Evolutionary conservation across 2,329 filamentous ascomycete species (phyloP).

Genomic region (Calonectria naviculata): DNA sequence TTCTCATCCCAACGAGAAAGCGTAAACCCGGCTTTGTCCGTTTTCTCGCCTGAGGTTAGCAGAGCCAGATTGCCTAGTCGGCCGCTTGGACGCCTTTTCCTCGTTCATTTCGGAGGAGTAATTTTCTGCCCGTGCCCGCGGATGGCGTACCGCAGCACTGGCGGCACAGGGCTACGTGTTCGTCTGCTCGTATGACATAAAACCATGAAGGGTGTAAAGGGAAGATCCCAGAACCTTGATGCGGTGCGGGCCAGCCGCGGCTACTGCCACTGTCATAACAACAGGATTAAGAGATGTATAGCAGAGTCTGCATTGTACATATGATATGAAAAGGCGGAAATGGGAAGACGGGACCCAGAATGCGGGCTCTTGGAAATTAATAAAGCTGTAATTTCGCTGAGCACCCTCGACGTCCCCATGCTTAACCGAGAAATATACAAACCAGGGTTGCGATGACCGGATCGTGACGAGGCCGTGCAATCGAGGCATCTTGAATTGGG

Average conservation of each 20-base stretch:
- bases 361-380: conserved; percentile 18
- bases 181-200: conserved; percentile 30
- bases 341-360: conserved; percentile 7
- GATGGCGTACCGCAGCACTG: conserved; percentile 27
- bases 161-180: conserved; percentile 33
- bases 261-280: not conserved
- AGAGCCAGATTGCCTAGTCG: conserved; percentile 13
- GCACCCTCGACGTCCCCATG: not conserved
- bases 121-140: conserved; percentile 33
- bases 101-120: conserved; percentile 34
- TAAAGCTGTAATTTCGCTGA: not conserved
- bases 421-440: not conserved
- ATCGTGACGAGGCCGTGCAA: not conserved
- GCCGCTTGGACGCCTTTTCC: conserved; percentile 34
- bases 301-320: not conserved
- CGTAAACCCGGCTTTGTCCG: conserved; percentile 26
- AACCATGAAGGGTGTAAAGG: conserved; percentile 21
- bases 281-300: not conserved
- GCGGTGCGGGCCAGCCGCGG: conserved; percentile 9
- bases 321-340: conserved; percentile 8
- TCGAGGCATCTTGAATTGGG: conserved; percentile 10
- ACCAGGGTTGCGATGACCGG: not conserved
- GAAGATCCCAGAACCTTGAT: conserved; percentile 24
- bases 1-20: conserved; percentile 10
- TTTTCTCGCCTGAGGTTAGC: conserved; percentile 26